Conservation (phyloP, 1,139 yeast species). For the Debaryomyces psychrophilus region DNA sequence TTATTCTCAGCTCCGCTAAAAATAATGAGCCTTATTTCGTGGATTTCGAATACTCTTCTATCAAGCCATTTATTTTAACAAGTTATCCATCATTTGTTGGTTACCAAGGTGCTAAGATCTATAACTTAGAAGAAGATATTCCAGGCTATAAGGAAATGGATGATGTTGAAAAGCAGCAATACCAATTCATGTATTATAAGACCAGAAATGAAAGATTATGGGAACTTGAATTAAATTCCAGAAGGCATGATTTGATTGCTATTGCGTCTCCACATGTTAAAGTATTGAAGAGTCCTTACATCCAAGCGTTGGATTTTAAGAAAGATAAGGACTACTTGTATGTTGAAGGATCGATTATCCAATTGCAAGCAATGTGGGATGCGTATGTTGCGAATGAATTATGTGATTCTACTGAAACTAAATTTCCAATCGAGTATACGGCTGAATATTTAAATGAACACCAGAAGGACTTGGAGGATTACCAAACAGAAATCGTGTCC, state of each 20-base stretch:
- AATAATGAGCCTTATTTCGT: slow-evolving; percentile 53
- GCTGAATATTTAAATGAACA: slow-evolving; percentile 59
- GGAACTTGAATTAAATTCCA: slow-evolving; percentile 74
- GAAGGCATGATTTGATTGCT: slow-evolving; percentile 67
- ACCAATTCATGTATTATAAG: slow-evolving; percentile 81
- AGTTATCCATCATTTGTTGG: slow-evolving; percentile 82
- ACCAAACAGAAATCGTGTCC: slow-evolving; percentile 67
- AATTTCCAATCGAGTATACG: slow-evolving; percentile 64
- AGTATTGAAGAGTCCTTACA: slow-evolving; percentile 64
- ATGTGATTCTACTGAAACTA: slow-evolving; percentile 44
- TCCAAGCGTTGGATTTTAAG: slow-evolving; percentile 67
- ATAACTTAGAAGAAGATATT: slow-evolving; percentile 71
- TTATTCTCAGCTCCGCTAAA: slow-evolving; percentile 49
- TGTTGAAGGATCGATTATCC: slow-evolving; percentile 69
- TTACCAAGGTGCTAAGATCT: slow-evolving; percentile 86
- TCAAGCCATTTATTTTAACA: slow-evolving; percentile 80
- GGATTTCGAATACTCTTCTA: slow-evolving; percentile 79
- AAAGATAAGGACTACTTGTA: slow-evolving; percentile 64
- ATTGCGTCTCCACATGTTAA: slow-evolving; percentile 80
- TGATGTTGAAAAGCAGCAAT: slow-evolving; percentile 76
- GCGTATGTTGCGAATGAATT: slow-evolving; percentile 65
- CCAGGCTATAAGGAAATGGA: slow-evolving; percentile 68
- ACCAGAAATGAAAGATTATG: slow-evolving; percentile 90
- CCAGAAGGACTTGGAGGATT: slow-evolving; percentile 59
- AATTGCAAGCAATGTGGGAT: slow-evolving; percentile 76